Percentiles rank a stretch among this genome's conserved stretches.
Conservation (phyloP, 305 asterid genomes). For the Solanum hybrid region DNA sequence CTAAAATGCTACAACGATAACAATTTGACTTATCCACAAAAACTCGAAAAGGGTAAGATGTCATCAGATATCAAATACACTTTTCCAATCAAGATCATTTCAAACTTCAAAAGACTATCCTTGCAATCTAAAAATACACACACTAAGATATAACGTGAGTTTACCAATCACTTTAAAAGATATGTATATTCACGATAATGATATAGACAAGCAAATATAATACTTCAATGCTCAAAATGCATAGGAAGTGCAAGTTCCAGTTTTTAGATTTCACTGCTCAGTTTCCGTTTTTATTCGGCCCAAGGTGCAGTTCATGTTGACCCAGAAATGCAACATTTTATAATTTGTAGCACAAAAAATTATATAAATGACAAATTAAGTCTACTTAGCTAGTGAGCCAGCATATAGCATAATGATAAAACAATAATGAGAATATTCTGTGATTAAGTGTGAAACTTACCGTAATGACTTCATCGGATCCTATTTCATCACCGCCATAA, state of each 20-base stretch:
- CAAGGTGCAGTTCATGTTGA: background rate
- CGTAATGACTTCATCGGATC: conserved; percentile 78
- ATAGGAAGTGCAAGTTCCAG: background rate
- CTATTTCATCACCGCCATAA: conserved; percentile 92
- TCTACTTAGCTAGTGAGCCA: background rate
- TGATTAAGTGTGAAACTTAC: conserved; percentile 36
- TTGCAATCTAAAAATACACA: background rate
- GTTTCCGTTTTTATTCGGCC: background rate
- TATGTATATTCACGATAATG: background rate
- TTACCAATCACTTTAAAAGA: background rate
- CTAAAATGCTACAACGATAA: background rate
- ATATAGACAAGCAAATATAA: background rate
- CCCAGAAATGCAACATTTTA: background rate
- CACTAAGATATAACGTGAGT: background rate
- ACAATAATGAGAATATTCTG: conserved; percentile 1
- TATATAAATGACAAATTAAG: background rate
- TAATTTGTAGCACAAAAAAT: background rate
- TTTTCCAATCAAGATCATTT: background rate
- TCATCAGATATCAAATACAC: background rate
- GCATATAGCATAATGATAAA: background rate
- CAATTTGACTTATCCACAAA: background rate
- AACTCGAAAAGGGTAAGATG: background rate
- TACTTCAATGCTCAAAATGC: background rate
- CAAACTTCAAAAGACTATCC: background rate
- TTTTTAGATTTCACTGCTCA: background rate